A percentile compares a stretch with the other conserved stretches of the same genome.
These are phyloP conservation scores for Apiotrichum porosum DNA, from an alignment of 1,284 basidiomycete genomes.

Conservation along the genomic window DNA sequence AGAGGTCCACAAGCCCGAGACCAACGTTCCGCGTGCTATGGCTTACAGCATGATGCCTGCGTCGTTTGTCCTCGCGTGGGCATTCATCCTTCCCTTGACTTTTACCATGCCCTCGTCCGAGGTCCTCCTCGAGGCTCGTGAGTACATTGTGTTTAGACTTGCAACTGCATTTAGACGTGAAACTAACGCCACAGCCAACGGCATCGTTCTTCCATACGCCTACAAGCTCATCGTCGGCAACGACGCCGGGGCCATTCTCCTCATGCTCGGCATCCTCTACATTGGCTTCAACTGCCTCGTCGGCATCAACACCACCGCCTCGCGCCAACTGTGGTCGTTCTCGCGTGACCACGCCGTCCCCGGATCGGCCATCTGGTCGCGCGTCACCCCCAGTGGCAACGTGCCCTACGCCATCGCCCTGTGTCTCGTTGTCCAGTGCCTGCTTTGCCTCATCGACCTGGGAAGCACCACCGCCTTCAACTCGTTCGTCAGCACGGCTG, in stretches of 20 bases:
- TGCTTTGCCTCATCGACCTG: conserved; percentile 19
- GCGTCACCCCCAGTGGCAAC: conserved; percentile 11
- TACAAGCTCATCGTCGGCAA: conserved; percentile 16
- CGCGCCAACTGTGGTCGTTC: conserved; percentile 15
- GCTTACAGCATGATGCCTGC: conserved; percentile 15
- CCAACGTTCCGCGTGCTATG: conserved; percentile 10
- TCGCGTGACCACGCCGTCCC: conserved; percentile 20
- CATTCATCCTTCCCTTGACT: conserved; percentile 10
- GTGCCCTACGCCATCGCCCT: conserved; percentile 13
- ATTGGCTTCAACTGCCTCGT: conserved; percentile 19
- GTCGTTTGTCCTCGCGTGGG: conserved; percentile 12
- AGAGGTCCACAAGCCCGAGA: conserved; percentile 8
- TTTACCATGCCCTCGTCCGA: conserved; percentile 16
- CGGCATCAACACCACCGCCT: conserved; percentile 15
- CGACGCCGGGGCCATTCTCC: conserved; percentile 9
- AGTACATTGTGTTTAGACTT: background rate
- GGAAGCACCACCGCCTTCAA: conserved; percentile 20
- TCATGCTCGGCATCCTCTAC: conserved; percentile 12
- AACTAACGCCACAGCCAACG: conserved; percentile 4
- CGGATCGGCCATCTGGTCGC: conserved; percentile 12
- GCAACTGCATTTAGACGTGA: no score
- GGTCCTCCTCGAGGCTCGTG: conserved; percentile 13
- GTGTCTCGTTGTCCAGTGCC: conserved; percentile 12
- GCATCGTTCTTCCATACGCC: conserved; percentile 10
- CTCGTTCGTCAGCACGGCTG: conserved; percentile 17